These are phyloP conservation scores for Sicyos baderoa DNA, from an alignment of 306 rosid genomes.

Conservation along the genomic window DNA sequence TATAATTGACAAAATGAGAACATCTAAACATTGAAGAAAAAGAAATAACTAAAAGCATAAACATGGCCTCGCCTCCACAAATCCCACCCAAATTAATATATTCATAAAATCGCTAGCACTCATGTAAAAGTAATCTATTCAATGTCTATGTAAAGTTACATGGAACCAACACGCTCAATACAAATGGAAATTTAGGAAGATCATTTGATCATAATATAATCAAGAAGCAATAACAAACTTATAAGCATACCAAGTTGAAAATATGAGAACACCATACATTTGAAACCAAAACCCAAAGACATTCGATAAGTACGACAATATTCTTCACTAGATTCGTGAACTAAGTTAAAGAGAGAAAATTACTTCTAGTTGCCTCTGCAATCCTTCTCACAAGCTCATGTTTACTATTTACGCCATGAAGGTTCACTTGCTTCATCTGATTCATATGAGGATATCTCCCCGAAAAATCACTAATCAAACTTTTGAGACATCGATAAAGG, in stretches of 20 bases:
- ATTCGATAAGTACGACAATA: not conserved
- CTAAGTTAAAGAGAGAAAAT: slow-evolving; percentile 21
- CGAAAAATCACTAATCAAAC: not conserved
- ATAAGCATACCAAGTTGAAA: not conserved
- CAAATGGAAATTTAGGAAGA: slow-evolving; percentile 6
- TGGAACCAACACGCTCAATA: not conserved
- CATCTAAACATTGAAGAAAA: not conserved
- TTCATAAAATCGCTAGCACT: not conserved
- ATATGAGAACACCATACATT: not conserved
- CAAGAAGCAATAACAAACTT: not conserved
- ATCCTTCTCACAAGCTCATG: slow-evolving; percentile 51
- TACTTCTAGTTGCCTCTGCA: slow-evolving; percentile 57
- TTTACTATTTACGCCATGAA: slow-evolving; percentile 47
- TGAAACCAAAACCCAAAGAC: not conserved
- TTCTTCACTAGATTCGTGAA: not conserved
- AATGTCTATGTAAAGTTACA: not conserved
- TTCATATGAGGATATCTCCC: slow-evolving; percentile 16
- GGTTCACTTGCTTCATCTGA: slow-evolving; percentile 60
- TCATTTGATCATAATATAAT: not conserved
- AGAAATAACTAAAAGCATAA: not conserved
- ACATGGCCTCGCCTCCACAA: not conserved
- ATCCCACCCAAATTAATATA: slow-evolving; percentile 6
- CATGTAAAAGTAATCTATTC: not conserved
- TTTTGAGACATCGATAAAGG: not conserved
- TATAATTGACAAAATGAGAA: not conserved